Evolutionary conservation across 2,329 filamentous ascomycete species (phyloP), one percentile per base, ranked within the genome.

Genomic region (Coniochaeta ligniaria): DNA sequence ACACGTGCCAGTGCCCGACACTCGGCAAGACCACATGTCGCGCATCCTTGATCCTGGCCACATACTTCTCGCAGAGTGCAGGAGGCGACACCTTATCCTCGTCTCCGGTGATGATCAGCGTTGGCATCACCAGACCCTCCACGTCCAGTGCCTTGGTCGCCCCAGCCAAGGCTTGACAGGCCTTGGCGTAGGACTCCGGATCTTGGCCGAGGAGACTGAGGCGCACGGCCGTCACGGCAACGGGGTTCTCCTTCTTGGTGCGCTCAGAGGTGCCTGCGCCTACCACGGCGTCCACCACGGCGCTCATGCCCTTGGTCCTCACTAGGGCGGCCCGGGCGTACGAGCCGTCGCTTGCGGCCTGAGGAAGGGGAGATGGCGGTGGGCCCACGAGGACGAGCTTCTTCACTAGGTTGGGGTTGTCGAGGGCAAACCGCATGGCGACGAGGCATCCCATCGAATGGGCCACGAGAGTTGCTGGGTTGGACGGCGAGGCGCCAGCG

Each of bases 111-210:
- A 83, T 62, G 47, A 83, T 70, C 33, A 75, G 64, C 1, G 71
- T 72, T n/a, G 69, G 64, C 6, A 68, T 65, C 9, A 70, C 64
- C 4, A 80, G 58, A 7, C 67, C 62, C 22, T 69, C 63, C 2
- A 79, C 64, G 24, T 74, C 67, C 24, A 80, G 57, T 17, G 64
- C 60, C 22, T 68, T 63, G 1, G 67, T 67, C 1, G 75, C 74
- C 31, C 54, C 54, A 3, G 77, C 81, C 33, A 84, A 70, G 2
- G 81, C 81, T 31, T 71, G 71, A 47, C 79, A 81, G 0, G 74
- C 81, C 62, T 84, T 85, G 1, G 82, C 82, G 66, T 83, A 85
- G 1, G 78, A 78, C 63, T 85, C 81, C 0, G 78, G 73, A 63
- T 83, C 77, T 63, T 82, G 79, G 0, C 72, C 68, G 0, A 82